phyloP scores from a whole-genome alignment of 139 green algal species.

The Edaphochlamys debaryana region DNA sequence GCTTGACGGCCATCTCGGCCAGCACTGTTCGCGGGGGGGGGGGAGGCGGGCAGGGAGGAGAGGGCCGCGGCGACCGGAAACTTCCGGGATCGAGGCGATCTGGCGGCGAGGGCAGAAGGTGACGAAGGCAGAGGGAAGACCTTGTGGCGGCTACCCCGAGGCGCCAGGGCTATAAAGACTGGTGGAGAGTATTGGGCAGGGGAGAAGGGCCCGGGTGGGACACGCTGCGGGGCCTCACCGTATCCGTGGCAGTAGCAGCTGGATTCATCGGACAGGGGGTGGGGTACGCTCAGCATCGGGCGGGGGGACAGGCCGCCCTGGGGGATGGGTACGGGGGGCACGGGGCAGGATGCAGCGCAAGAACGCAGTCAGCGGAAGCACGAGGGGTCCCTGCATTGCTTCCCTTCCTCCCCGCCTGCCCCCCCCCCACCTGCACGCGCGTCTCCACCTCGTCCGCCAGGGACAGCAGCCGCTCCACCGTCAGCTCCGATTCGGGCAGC shows the following conservation, averaged over 20 bases:
- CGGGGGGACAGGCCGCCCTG: constrained; percentile 60
- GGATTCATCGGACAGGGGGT: constrained; percentile 82
- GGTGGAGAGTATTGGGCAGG: too few species aligned
- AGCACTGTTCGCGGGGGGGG: constrained; percentile 27
- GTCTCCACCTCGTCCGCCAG: constrained; percentile 79
- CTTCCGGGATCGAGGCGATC: too few species aligned
- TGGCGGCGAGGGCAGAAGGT: too few species aligned
- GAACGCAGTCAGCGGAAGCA: too few species aligned
- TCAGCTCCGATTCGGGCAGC: constrained; percentile 66
- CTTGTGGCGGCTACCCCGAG: too few species aligned
- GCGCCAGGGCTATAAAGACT: too few species aligned
- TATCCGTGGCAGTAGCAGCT: constrained; percentile 83
- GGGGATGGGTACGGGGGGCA: background rate
- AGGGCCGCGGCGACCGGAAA: background rate
- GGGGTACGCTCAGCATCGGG: constrained; percentile 75
- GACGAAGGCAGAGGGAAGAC: too few species aligned
- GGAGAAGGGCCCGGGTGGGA: too few species aligned
- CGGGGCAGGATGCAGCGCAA: too few species aligned
- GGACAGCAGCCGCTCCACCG: constrained; percentile 48
- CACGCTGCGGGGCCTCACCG: background rate
- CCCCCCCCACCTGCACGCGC: constrained; percentile 53
- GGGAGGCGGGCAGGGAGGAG: background rate
- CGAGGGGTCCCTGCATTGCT: background rate
- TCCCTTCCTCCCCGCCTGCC: background rate
- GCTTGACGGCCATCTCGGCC: constrained; percentile 80